Percentiles rank a stretch among this genome's conserved stretches.
Conservation (phyloP, 345 rosid species). For the Pugionium cornutum region DNA sequence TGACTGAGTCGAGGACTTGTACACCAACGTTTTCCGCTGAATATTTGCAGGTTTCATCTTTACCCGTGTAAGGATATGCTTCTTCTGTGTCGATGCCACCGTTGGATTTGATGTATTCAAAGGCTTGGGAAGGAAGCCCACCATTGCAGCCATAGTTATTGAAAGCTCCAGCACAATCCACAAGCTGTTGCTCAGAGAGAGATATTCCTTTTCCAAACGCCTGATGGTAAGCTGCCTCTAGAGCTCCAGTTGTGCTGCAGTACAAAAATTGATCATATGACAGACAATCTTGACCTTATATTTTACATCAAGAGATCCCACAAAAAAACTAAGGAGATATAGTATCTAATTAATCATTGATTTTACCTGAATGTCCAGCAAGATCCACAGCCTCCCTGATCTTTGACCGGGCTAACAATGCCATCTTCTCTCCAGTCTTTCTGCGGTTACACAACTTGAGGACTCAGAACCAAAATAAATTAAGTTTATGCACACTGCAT, state of each 20-base stretch:
- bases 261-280: not conserved
- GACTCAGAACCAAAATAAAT: constrained; percentile 6
- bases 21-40: constrained; percentile 74
- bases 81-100: constrained; percentile 96
- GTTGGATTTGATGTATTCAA: constrained; percentile 83
- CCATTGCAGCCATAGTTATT: constrained; percentile 89
- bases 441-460: constrained; percentile 42
- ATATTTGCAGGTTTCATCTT: constrained; percentile 71
- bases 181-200: constrained; percentile 96
- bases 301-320: not conserved
- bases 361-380: constrained; percentile 99
- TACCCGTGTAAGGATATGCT: constrained; percentile 78
- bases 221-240: constrained; percentile 97
- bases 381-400: constrained; percentile 95
- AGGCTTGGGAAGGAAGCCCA: constrained; percentile 98
- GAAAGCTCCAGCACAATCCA: constrained; percentile 92
- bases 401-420: constrained; percentile 85
- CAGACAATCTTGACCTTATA: not conserved
- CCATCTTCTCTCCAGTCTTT: constrained; percentile 93
- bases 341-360: not conserved
- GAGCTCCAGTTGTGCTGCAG: constrained; percentile 93
- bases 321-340: not conserved
- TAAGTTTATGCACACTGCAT: not conserved
- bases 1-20: constrained; percentile 66
- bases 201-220: constrained; percentile 81